phyloP scores from a whole-genome alignment of 257 asterid genomes.

The Primulina eburnea region DNA sequence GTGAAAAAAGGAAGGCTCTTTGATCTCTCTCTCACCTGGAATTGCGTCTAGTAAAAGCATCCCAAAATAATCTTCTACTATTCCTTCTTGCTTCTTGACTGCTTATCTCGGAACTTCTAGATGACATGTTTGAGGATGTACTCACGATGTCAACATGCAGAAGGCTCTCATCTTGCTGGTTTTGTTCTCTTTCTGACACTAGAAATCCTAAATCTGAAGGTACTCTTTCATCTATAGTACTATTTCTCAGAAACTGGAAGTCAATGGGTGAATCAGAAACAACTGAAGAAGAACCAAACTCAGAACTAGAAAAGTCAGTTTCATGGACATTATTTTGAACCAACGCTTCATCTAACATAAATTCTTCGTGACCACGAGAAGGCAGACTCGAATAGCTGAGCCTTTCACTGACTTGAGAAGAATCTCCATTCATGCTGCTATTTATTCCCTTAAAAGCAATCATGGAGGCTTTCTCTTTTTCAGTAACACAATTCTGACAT shows the following conservation, averaged over 20 bases:
- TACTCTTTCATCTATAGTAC: conserved; percentile 34
- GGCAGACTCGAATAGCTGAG: conserved; percentile 28
- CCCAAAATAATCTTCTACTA: conserved; percentile 87
- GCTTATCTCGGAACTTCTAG: conserved; percentile 53
- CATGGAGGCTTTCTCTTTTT: conserved; percentile 27
- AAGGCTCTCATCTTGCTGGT: conserved; percentile 41
- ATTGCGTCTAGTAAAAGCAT: conserved; percentile 72
- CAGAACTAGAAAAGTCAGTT: conserved; percentile 51
- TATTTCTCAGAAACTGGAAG: conserved; percentile 35
- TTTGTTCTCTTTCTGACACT: conserved; percentile 61
- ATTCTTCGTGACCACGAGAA: conserved; percentile 34
- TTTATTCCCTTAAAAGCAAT: conserved; percentile 28
- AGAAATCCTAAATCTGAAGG: conserved; percentile 50
- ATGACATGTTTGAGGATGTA: conserved; percentile 43
- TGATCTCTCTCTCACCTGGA: conserved; percentile 64
- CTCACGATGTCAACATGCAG: conserved; percentile 55
- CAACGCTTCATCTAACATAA: conserved; percentile 49
- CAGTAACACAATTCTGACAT: conserved; percentile 31
- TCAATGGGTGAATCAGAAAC: conserved; percentile 48
- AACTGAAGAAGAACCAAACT: conserved; percentile 44
- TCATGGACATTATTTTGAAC: conserved; percentile 53
- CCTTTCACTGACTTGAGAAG: conserved; percentile 33
- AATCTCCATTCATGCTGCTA: conserved; percentile 27
- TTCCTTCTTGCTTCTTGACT: conserved; percentile 58
- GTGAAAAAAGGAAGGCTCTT: conserved; percentile 40